Evolutionary conservation across 2,329 filamentous ascomycete genomes (phyloP), one percentile per base, ranked within the genome.

Genomic region (Furcasterigmium sp.): DNA sequence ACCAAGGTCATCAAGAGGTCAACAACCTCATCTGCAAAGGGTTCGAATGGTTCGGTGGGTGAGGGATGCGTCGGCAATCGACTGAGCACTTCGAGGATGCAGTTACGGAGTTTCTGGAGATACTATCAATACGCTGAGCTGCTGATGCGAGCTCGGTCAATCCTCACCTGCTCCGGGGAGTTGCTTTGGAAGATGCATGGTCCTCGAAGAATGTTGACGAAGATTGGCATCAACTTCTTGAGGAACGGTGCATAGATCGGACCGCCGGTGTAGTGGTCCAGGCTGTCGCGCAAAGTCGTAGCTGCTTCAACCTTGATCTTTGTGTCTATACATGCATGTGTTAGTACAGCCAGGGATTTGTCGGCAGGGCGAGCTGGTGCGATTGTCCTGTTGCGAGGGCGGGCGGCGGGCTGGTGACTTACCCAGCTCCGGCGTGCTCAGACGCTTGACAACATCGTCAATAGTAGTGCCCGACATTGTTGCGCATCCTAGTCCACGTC

Each of bases 51-150:
- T 55, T 96, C 90, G 42, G 81, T 68, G 2, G 88, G 84, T 30
- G 76, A 80, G n/a, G 72, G 76, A 72, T 83, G 54, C 65, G 90
- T 75, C 6, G 81, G 81, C 37, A 99, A 68, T 50, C 93, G 83
- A 65, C 97, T 90, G 23, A 99, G 75, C 53, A 96, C 95, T 65
- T 98, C 94, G 53, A 99, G 84, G 39, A 95, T 79, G 61, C 87
- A 94, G 61, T 93, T 93, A 51, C 93, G 88, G 52, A 98, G 73
- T 79, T 90, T 94, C 82, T 88, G 53, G 32, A 44, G 15, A 6
- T 2, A 11, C 3, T 26, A 42, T 61, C 48, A 60, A 53, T 23
- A 10, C 8, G 23, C 18, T 7, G 41, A n/a, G 43, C 43, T 38
- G 19, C 37, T 30, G 15, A 10, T 25, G 28, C 14, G n/a, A 32